Evolutionary conservation across 73 alveolate genomes (phyloP), one percentile per base, ranked within the genome.

Genomic region (Paraurostyla sp.): DNA sequence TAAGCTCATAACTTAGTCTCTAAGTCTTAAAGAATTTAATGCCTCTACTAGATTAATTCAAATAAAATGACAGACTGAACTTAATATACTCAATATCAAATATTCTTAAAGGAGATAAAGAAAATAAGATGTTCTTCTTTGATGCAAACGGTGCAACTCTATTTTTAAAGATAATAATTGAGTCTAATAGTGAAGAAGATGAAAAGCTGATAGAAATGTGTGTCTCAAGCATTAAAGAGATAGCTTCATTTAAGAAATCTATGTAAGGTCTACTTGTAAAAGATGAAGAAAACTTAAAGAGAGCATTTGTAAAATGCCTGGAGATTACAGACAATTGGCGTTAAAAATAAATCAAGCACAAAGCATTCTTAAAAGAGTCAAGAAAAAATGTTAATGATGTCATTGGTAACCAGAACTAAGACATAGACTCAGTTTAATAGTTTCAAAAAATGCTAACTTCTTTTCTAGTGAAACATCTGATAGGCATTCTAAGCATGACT

Each of bases 91-190:
- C 71, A 33, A 81, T 81, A 0, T 40, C 69, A 18, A 81, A 81
- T 51, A 59, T 81, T 18, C 71, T 81, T 0, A 81, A 81, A 43
- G 91, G 91, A 7, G 82, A 59, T 57, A 56, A 54, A 32, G 63
- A 56, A 16, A 81, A 81, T 42, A 52, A 57, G 27, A 59, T 36
- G 81, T 81, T 29, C 82, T 81, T 81, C 36, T 36, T 56, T 23
- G 69, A 81, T 27, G 16, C 56, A 1, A 35, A 40, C 3, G 91
- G 91, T 0, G 43, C 57, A 49, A 27, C 32, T 15, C 3, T 15
- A 11, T 81, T 81, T 43, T 40, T 57, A 9, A 27, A 27, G 4
- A 1, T 41, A 11, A 81, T 81, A 22, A 15, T 58, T 9, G 75
- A 56, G 0, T 11, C 48, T 20, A 13, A n/a, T n/a, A n/a, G n/a